Base-by-base conservation (phyloP, 1,139 yeast species). In the Taphrina communis region DNA sequence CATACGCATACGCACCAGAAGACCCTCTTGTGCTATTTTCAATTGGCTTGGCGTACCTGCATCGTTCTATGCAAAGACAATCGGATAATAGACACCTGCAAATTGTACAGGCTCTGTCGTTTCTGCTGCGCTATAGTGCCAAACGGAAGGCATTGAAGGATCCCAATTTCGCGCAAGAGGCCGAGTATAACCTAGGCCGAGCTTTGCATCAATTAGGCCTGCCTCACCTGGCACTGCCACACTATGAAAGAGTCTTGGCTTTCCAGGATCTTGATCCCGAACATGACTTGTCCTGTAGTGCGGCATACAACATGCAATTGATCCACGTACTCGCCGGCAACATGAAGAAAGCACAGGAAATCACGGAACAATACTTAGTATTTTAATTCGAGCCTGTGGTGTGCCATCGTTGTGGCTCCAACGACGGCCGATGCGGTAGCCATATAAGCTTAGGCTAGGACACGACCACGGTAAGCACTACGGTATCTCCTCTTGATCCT, bases 51-150 rank as follows among this genome's bases (percentile, higher is more conserved):
- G 86, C 93, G 0, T 94, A 93, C 77, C 81, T 92, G n/a, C 97
- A 93, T 74, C 83, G 99, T 52, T 89, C 98, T 0, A 88, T 93
- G 87, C 98, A 94, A 77, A 82, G 99, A 72, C 86, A 90, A 69
- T 88, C 97, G 14, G 82, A 88, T 11, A 91, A 91, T 77, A 84
- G 98, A 70, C 97, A 93, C 75, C 82, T 89, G 69, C 97, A 93
- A 75, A 82, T 94, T 41, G 80, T 94, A 1, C 97, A 94, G 76
- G 98, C 97, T 0, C 79, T 94, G 62, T 86, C 94, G 71, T 91
- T 85, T 74, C 76, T 95, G 70, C 78, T 85, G 75, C 95, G 90
- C 74, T 94, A 94, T 74, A 82, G 83, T 65, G 85, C 85, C 35
- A 77, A 84, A 19, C 76, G 83, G 11, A 19, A 39, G 35, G 50